Evolutionary conservation across 2,329 filamentous ascomycete species (phyloP), one percentile per base, ranked within the genome.

Genomic region (Cladosporium sp.): DNA sequence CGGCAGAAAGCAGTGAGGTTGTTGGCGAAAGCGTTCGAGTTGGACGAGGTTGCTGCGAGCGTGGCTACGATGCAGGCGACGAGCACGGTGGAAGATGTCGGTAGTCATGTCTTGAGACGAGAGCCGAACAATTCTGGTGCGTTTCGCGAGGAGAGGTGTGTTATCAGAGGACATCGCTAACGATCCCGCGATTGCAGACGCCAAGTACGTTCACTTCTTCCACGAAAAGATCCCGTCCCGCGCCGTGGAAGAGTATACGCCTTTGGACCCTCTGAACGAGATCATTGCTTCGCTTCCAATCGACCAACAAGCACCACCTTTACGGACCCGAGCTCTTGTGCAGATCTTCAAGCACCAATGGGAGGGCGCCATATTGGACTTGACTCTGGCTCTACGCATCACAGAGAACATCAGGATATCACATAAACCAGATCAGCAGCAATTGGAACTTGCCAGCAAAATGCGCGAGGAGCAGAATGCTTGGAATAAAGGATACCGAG

Each of bases 141-240:
- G 53, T 45, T n/a, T n/a, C n/a, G n/a, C n/a, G n/a, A n/a, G n/a
- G n/a, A n/a, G n/a, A n/a, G n/a, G n/a, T n/a, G n/a, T n/a, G n/a
- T n/a, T n/a, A n/a, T n/a, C n/a, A n/a, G n/a, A 44, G n/a, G 12
- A 19, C 18, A 15, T 32, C n/a, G 8, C 9, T 32, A 32, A 32
- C 30, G 12, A n/a, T n/a, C n/a, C n/a, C n/a, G n/a, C n/a, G 22
- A 47, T 20, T 38, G 27, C 51, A 38, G 86, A 93, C 62, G 89
- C 88, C 20, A 86, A 85, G 67, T 93, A 93, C 64, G 89, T 93
- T n/a, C 86, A 93, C 65, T 93, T 92, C 71, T 95, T 95, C 68
- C 88, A 92, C 69, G 88, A 95, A 70, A 93, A 92, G 78, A 91
- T 93, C 22, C 86, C 88, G 1, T 86, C 83, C 34, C 74, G 85